Conservation (phyloP, 345 rosid species). For the Bruguiera sexangula region DNA sequence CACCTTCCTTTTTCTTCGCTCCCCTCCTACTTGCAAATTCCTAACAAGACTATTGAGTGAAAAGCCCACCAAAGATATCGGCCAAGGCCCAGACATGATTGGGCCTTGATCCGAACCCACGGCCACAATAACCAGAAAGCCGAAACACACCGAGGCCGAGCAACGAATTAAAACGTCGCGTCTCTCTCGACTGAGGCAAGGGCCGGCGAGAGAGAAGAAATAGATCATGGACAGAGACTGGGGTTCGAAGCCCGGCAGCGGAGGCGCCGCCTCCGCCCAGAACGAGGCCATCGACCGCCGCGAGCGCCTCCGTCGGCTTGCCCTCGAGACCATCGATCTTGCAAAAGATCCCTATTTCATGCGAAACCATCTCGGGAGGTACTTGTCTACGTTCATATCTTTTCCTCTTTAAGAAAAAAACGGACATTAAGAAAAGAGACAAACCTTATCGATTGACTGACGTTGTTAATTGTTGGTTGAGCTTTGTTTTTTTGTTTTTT, state of each 20-base stretch:
- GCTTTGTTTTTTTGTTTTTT: background rate
- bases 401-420: background rate
- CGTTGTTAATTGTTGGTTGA: background rate
- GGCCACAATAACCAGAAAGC: no score
- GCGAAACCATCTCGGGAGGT: slow-evolving; percentile 99
- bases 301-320: slow-evolving; percentile 95
- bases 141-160: no score
- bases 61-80: no score
- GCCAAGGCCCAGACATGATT: no score
- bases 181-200: no score
- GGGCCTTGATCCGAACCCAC: no score
- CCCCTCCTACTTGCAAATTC: no score
- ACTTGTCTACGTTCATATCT: background rate
- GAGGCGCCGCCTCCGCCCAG: slow-evolving; percentile 97
- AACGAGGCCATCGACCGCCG: slow-evolving; percentile 97
- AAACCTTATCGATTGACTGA: background rate
- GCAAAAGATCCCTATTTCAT: slow-evolving; percentile 98
- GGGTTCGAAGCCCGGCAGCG: slow-evolving; percentile 99
- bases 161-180: no score
- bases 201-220: background rate
- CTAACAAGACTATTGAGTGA: no score
- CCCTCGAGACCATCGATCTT: slow-evolving; percentile 93
- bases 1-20: no score
- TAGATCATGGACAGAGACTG: slow-evolving; percentile 78
- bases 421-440: background rate